phyloP scores from a whole-genome alignment of 352 stramenopile species.

The Pythium utonaiense region DNA sequence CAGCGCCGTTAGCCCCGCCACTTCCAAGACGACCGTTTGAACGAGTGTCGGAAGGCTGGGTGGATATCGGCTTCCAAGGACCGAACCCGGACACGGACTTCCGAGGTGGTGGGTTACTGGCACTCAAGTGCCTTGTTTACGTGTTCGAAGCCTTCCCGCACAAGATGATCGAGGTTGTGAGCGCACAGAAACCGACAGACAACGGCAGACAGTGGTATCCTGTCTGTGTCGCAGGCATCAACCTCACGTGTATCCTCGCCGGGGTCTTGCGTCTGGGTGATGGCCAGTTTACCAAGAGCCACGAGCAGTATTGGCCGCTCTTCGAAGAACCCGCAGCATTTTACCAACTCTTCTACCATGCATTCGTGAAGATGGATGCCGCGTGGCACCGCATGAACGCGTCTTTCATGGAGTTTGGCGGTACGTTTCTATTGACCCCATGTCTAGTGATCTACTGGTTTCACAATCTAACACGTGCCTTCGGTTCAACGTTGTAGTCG shows the following conservation, averaged over 20 bases:
- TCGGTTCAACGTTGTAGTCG: slow-evolving; percentile 33
- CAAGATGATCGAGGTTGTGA: slow-evolving; percentile 64
- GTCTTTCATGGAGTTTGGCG: slow-evolving; percentile 85
- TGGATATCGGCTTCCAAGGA: slow-evolving; percentile 76
- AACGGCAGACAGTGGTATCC: slow-evolving; percentile 71
- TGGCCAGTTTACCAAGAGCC: slow-evolving; percentile 41
- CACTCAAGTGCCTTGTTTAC: slow-evolving; percentile 85
- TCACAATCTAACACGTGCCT: not conserved
- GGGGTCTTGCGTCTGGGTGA: slow-evolving; percentile 65
- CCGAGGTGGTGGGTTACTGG: slow-evolving; percentile 67
- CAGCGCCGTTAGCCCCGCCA: not conserved
- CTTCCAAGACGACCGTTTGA: slow-evolving; percentile 31
- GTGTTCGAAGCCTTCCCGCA: slow-evolving; percentile 67
- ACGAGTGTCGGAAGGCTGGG: slow-evolving; percentile 52
- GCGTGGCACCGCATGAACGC: slow-evolving; percentile 77
- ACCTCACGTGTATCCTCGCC: slow-evolving; percentile 78
- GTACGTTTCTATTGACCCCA: slow-evolving; percentile 58
- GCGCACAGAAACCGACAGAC: slow-evolving; percentile 38
- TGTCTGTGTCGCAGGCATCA: slow-evolving; percentile 79
- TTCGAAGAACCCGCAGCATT: slow-evolving; percentile 86
- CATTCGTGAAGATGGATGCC: slow-evolving; percentile 82
- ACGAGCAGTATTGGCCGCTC: slow-evolving; percentile 55
- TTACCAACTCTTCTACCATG: slow-evolving; percentile 70
- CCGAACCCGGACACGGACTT: slow-evolving; percentile 81
- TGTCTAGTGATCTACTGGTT: slow-evolving; percentile 2